These are phyloP conservation scores for Glycine tomentella DNA, from an alignment of 306 rosid genomes.

Conservation along the genomic window DNA sequence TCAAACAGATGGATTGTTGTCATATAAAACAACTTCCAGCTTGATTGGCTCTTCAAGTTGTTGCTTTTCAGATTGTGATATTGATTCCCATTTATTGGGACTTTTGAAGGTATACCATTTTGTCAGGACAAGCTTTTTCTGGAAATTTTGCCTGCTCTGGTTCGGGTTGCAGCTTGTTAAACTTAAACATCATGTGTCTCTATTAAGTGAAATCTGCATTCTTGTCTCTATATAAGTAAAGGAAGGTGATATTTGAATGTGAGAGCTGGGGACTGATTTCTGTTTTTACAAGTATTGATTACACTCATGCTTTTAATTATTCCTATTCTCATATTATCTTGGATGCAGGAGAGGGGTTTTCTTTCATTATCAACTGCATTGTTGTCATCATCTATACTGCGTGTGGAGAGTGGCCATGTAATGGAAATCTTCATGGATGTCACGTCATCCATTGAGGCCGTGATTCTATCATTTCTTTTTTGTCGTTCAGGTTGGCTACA, in stretches of 20 bases:
- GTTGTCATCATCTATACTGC: slow-evolving; percentile 75
- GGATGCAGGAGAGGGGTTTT: slow-evolving; percentile 92
- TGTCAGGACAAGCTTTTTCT: slow-evolving; percentile 10
- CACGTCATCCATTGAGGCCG: slow-evolving; percentile 83
- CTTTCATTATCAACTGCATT: slow-evolving; percentile 93
- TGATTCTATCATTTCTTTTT: slow-evolving; percentile 84
- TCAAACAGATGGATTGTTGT: slow-evolving; percentile 77
- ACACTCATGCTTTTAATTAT: neutral
- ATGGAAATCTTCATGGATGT: slow-evolving; percentile 80
- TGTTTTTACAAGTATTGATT: slow-evolving; percentile 9
- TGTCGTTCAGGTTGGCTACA: slow-evolving; percentile 81
- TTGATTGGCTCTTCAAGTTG: slow-evolving; percentile 81
- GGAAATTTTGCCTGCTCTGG: slow-evolving; percentile 8
- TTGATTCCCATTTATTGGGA: slow-evolving; percentile 74
- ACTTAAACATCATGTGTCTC: slow-evolving; percentile 11
- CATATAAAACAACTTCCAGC: slow-evolving; percentile 79
- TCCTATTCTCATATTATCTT: slow-evolving; percentile 31
- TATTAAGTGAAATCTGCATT: slow-evolving; percentile 21
- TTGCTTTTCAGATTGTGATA: slow-evolving; percentile 82
- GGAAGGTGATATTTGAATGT: slow-evolving; percentile 39
- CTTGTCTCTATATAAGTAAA: slow-evolving; percentile 15
- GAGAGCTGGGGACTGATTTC: slow-evolving; percentile 28
- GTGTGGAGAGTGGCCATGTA: slow-evolving; percentile 64
- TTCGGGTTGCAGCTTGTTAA: slow-evolving; percentile 34
- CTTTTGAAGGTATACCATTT: slow-evolving; percentile 76